These are phyloP conservation scores for Elsinoe fawcettii DNA, from an alignment of 2,329 filamentous ascomycete species.

Conservation along the genomic window DNA sequence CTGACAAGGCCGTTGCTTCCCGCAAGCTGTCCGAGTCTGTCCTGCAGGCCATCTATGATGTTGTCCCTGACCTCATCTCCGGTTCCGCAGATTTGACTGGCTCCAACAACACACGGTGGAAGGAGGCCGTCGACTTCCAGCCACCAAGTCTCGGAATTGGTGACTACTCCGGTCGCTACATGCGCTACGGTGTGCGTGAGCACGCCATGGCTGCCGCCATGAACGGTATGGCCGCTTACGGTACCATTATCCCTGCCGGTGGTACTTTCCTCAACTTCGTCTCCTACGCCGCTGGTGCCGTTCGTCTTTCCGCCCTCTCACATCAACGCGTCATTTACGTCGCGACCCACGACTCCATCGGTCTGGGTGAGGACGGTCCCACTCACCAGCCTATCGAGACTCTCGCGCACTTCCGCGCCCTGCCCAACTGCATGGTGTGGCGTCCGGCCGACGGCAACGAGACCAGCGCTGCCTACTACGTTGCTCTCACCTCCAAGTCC, in stretches of 20 bases:
- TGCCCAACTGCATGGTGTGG: conserved; percentile 99
- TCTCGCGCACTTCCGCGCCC: conserved; percentile 92
- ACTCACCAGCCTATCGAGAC: conserved; percentile 99
- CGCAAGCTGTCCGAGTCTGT: conserved; percentile 95
- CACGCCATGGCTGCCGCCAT: conserved; percentile 88
- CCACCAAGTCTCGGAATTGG: conserved; percentile 77
- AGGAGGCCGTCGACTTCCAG: conserved; percentile 96
- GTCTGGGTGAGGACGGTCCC: conserved; percentile 95
- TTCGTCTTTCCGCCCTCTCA: conserved; percentile 87
- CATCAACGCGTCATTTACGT: conserved; percentile 90
- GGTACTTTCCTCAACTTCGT: conserved; percentile 99
- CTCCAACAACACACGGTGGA: conserved; percentile 98
- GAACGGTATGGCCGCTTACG: conserved; percentile 93
- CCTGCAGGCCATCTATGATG: conserved; percentile 75
- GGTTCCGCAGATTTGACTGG: conserved; percentile 96
- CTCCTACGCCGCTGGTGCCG: conserved; percentile 89
- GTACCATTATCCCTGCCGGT: conserved; percentile 84
- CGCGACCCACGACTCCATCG: conserved; percentile 97
- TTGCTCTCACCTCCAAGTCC: conserved; percentile 79
- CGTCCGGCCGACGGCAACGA: conserved; percentile 97
- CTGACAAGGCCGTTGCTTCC: conserved; percentile 77
- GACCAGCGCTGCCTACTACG: conserved; percentile 95
- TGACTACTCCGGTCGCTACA: conserved; percentile 83
- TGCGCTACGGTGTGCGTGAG: conserved; percentile 87
- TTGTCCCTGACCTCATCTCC: conserved; percentile 83